A percentile compares a stretch with the other conserved stretches of the same genome.
Evolutionary conservation across 495 filamentous ascomycete species (phyloP).

Genomic region (Penicillium arizonense): DNA sequence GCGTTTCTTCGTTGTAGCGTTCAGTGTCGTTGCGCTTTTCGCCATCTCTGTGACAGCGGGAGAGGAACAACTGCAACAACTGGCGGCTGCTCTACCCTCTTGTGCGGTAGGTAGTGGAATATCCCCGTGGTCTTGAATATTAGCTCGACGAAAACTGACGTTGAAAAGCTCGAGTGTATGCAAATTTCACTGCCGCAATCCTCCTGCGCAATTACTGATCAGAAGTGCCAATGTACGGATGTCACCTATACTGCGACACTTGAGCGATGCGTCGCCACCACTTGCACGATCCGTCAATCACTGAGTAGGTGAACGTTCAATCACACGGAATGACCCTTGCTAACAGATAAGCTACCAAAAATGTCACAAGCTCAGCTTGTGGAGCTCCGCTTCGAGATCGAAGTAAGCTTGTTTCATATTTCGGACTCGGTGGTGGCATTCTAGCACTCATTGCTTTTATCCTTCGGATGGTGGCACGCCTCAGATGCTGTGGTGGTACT

Average conservation of each 20-base stretch:
- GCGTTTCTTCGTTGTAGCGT: conserved; percentile 6
- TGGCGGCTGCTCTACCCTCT: conserved; percentile 10
- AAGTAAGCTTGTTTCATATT: conserved; percentile 21
- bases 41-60: conserved; percentile 6
- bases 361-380: conserved; percentile 29
- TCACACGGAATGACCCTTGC: neutral
- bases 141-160: neutral
- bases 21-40: conserved; percentile 4
- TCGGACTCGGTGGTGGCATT: conserved; percentile 20
- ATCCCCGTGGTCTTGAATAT: neutral
- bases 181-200: conserved; percentile 16
- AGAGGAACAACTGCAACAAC: neutral
- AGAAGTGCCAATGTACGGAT: conserved; percentile 27
- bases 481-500: conserved; percentile 22
- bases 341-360: conserved; percentile 27
- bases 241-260: conserved; percentile 10
- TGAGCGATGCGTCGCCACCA: conserved; percentile 19
- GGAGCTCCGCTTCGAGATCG: conserved; percentile 25
- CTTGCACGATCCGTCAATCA: conserved; percentile 24
- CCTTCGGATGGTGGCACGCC: conserved; percentile 26
- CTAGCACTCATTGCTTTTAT: conserved; percentile 26
- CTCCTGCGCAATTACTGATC: conserved; percentile 21
- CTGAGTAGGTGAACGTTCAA: conserved; percentile 14
- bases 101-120: conserved; percentile 15
- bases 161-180: conserved; percentile 26